Percentiles rank a stretch among this genome's conserved stretches.
These are phyloP conservation scores for Phytophthora pisi DNA, from an alignment of 352 stramenopile genomes.

Conservation along the genomic window DNA sequence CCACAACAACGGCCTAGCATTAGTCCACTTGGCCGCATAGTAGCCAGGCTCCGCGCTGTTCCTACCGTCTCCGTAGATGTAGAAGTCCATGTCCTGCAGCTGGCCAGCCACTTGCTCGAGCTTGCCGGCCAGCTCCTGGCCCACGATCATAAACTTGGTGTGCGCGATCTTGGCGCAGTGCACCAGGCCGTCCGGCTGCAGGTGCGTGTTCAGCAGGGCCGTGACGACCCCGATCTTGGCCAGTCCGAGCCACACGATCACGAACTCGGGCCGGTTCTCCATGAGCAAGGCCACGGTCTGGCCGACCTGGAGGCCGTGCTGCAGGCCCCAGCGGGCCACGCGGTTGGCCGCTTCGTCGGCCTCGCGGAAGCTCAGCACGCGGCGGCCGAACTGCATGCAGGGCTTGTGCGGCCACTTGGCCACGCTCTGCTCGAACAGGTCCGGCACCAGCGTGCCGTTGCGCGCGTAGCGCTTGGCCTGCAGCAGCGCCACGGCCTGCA, in stretches of 20 bases:
- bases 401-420: constrained; percentile 59
- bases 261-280: constrained; percentile 87
- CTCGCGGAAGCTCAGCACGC: constrained; percentile 58
- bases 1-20: constrained; percentile 2
- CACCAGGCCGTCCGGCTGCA: constrained; percentile 68
- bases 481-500: constrained; percentile 47
- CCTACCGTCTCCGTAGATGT: constrained; percentile 62
- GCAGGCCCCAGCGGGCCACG: constrained; percentile 74
- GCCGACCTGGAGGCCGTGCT: constrained; percentile 49
- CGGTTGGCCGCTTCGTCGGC: constrained; percentile 75
- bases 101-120: constrained; percentile 39
- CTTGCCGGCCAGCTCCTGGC: constrained; percentile 60
- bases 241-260: constrained; percentile 84
- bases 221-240: constrained; percentile 83
- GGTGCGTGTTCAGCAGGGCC: constrained; percentile 87
- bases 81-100: constrained; percentile 49
- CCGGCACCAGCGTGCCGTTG: constrained; percentile 47
- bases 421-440: constrained; percentile 70
- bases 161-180: constrained; percentile 77
- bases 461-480: constrained; percentile 45
- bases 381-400: constrained; percentile 64
- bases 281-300: constrained; percentile 85
- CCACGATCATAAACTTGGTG: constrained; percentile 72
- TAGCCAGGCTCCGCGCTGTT: neutral
- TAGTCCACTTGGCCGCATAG: neutral